These are phyloP conservation scores for Verbena officinalis DNA, from an alignment of 257 asterid genomes.

Conservation along the genomic window DNA sequence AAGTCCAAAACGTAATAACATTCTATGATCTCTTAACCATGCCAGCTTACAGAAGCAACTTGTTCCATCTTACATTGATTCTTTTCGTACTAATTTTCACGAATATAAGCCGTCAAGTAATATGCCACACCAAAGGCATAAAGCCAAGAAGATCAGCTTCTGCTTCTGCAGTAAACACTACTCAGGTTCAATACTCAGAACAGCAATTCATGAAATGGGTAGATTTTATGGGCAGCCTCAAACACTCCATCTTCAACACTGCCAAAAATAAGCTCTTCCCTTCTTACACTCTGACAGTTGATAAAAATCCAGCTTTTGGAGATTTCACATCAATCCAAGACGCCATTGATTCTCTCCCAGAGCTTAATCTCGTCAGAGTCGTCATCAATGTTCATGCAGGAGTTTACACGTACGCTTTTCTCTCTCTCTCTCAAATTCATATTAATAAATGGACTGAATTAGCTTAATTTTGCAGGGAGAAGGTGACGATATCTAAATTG, in stretches of 20 bases:
- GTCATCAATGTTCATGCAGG: constrained; percentile 66
- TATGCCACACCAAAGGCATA: neutral
- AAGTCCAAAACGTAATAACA: no score
- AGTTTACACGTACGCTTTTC: constrained; percentile 47
- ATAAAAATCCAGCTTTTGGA: constrained; percentile 54
- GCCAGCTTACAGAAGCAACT: neutral
- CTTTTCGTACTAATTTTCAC: no score
- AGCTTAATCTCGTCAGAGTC: constrained; percentile 56
- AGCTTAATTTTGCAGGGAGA: constrained; percentile 61
- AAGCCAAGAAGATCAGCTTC: neutral
- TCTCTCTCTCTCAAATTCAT: neutral
- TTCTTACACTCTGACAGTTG: constrained; percentile 53
- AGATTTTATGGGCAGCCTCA: constrained; percentile 55
- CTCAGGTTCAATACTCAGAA: constrained; percentile 37
- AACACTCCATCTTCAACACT: constrained; percentile 54
- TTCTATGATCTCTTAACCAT: neutral
- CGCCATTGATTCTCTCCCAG: constrained; percentile 67
- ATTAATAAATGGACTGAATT: no score
- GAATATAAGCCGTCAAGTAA: neutral
- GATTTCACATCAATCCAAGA: constrained; percentile 65
- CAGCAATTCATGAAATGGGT: constrained; percentile 68
- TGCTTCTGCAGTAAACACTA: no score
- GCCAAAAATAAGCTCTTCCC: constrained; percentile 57
- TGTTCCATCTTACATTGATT: neutral
- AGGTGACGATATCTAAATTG: constrained; percentile 47